A percentile compares a stretch with the other conserved stretches of the same genome.
These are phyloP conservation scores for Coemansia guatemalensis DNA, from an alignment of 192 early-diverging fungal species.

Conservation along the genomic window DNA sequence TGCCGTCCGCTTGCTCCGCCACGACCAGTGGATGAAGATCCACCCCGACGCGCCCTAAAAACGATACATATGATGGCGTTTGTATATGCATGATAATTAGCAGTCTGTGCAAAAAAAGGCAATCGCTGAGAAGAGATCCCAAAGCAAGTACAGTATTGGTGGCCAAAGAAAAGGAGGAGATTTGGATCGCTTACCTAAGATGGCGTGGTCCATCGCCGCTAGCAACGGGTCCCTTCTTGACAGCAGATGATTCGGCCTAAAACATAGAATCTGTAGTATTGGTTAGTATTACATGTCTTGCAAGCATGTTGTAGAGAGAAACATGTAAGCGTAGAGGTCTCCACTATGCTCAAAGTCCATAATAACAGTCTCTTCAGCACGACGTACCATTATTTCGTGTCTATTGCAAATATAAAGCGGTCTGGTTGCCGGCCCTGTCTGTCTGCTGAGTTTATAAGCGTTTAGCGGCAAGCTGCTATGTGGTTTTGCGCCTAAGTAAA, in stretches of 20 bases:
- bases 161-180: not conserved
- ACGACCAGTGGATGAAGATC: slow-evolving; percentile 34
- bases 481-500: not conserved
- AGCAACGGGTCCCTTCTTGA: slow-evolving; percentile 41
- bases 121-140: not conserved
- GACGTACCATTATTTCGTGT: slow-evolving; percentile 6
- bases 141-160: not conserved
- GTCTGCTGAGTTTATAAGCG: not conserved
- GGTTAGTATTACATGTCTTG: not conserved
- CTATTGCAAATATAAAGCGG: not conserved
- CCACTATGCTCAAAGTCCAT: not conserved
- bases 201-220: slow-evolving; percentile 47
- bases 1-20: slow-evolving; percentile 33
- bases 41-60: slow-evolving; percentile 49
- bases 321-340: not conserved
- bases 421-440: not conserved
- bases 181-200: slow-evolving; percentile 30
- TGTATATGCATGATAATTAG: not conserved
- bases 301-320: not conserved
- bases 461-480: not conserved
- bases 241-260: slow-evolving; percentile 50
- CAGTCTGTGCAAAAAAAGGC: not conserved
- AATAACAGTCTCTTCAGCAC: not conserved
- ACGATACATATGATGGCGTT: not conserved
- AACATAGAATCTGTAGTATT: not conserved